Base-by-base conservation (phyloP, 2,329 filamentous ascomycete genomes). In the Diplocarpon mali region DNA sequence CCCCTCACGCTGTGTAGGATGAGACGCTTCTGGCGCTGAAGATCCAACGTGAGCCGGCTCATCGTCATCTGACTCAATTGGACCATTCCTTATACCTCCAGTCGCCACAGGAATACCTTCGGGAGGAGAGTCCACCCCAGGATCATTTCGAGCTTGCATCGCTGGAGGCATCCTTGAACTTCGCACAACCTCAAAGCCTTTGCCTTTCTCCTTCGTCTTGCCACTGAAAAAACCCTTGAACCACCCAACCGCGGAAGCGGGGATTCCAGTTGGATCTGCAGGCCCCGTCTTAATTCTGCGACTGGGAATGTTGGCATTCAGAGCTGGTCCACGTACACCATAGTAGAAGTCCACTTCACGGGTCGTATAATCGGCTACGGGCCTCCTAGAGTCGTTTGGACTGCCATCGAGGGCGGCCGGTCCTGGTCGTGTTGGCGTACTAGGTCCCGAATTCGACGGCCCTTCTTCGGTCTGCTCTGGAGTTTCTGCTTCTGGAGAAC, bases 321-420 rank as follows among this genome's bases (percentile, higher is more conserved):
- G 68, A 1, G 90, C 87, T 15, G 88, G 86, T 0, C 92, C 92
- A 29, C 92, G 79, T 14, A 94, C 84, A 9, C 88, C 85, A 58
- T 98, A 96, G 65, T 96, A 96, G 58, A 95, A 95, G 62, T 98
- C 92, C 0, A 93, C 87, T 64, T 98, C 92, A 45, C 92, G 82
- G 1, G 90, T 92, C 2, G 89, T 83, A 60, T 96, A 96, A 60
- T 98, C 90, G 38, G 78, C 73, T 16, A 77, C 80, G 1, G 70
- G 55, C 30, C 58, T 52, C 28, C 52, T 49, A 7, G 53, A 46
- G 14, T 61, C 57, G 12, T 49, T 42, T 12, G 51, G 45, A 32
- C 46, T 53, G 7, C 51, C 54, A 35, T 61, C 57, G 12, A 55
- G 31, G 5, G 40, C 24, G 24, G 40, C 36, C 31, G 49, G 32